Evolutionary conservation across 1,284 basidiomycete genomes (phyloP).

Genomic region (Ganoderma meredithae): DNA sequence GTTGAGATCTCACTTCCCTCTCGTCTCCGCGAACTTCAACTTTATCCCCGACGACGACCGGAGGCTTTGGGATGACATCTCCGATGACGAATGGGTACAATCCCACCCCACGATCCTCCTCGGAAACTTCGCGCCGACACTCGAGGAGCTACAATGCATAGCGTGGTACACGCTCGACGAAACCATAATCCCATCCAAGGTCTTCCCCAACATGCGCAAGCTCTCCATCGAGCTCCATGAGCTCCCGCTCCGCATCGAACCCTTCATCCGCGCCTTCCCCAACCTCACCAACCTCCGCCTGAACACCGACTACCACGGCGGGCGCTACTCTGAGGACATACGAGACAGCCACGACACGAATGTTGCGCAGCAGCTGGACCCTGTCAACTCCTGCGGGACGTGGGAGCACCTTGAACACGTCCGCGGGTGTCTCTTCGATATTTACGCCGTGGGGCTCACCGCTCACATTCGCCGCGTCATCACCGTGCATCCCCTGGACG

Average conservation of each 20-base stretch:
- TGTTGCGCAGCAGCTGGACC: not conserved
- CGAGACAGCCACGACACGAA: not conserved
- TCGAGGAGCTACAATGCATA: not conserved
- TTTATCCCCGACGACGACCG: not conserved
- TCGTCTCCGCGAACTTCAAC: not conserved
- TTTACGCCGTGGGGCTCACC: not conserved
- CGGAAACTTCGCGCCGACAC: not conserved
- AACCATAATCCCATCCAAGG: not conserved
- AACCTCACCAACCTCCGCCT: not conserved
- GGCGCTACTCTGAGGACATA: not conserved
- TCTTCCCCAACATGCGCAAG: conserved; percentile 1
- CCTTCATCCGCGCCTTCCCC: conserved; percentile 2
- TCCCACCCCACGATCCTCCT: not conserved
- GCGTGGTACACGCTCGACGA: not conserved
- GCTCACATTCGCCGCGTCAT: not conserved
- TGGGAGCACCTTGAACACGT: not conserved
- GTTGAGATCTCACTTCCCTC: not conserved
- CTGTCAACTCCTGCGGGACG: not conserved
- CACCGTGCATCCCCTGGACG: not conserved
- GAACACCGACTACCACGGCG: not conserved
- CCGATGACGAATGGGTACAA: not conserved
- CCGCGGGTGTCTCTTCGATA: not conserved
- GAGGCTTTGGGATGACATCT: not conserved
- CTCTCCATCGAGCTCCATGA: not conserved
- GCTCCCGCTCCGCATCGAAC: not conserved